Base-by-base conservation (phyloP, 2,329 filamentous ascomycete genomes). In the Pyrenophora seminiperda region DNA sequence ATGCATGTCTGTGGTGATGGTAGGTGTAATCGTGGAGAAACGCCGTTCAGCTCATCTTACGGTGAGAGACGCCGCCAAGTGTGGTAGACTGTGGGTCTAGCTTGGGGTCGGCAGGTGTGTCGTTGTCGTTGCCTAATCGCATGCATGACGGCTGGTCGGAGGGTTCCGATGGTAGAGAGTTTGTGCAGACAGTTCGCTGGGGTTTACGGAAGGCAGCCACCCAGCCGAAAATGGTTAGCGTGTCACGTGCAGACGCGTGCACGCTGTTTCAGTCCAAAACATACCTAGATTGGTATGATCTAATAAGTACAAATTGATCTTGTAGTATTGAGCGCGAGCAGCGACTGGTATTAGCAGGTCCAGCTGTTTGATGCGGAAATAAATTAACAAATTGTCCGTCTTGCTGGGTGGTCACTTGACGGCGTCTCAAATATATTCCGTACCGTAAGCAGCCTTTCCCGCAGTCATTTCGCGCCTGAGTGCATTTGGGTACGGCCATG, bases 121-220 rank as follows among this genome's bases (percentile, higher is more conserved):
- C 33, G 63, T 53, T 34, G 39, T 58, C 33, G 63, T 53, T 71
- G 68, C 68, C 67, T 70, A 62, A 34, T 47, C 39, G 55, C 58
- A 63, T 11, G 13, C 29, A 39, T 14, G 15, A 31, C 10, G 29
- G 27, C 11, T 29, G 10, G 31, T 47, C 43, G 44, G 44, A 46
- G 17, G 17, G 20, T 17, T 14, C 47, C 42, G 40, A 40, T 19
- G 22, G 31, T 40, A 33, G 43, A 42, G 31, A 39, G 33, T 41
- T 39, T 47, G 43, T 13, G 48, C 38, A 27, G 18, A 37, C 7
- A 14, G 17, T 30, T 32, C 20, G 31, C 38, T 15, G 43, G 19
- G 42, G 41, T 51, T 47, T 49, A 41, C 24, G 39, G 44, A 42
- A 42, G 36, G 41, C 19, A 30, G 37, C 36, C 33, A 20, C 19